phyloP scores from a whole-genome alignment of 192 early-diverging fungal genomes.

The Coemansia sp. region DNA sequence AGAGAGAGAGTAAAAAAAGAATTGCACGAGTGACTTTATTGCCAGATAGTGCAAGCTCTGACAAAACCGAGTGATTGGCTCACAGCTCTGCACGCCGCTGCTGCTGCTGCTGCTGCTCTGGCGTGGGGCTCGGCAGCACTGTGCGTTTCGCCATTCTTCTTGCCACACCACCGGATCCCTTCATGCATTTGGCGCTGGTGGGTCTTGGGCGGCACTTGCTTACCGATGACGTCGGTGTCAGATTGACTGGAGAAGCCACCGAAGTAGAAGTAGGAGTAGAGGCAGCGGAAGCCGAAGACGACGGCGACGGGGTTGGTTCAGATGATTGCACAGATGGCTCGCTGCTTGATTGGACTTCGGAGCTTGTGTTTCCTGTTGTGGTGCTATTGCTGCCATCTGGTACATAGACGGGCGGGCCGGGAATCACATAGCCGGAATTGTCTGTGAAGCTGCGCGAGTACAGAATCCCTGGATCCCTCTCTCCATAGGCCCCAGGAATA shows the following conservation, averaged over 20 bases:
- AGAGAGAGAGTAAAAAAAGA: background rate
- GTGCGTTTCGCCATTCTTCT: background rate
- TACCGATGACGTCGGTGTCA: background rate
- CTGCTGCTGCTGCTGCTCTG: background rate
- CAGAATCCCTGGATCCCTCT: slow-evolving; percentile 16
- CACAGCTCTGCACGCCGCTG: background rate
- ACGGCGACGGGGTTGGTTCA: background rate
- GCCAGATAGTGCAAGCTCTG: no score
- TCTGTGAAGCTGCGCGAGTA: slow-evolving; percentile 7
- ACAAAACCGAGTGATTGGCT: background rate
- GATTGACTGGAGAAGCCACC: background rate
- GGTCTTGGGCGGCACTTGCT: background rate
- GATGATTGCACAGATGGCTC: background rate
- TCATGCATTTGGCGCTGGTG: background rate
- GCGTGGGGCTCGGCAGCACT: no score
- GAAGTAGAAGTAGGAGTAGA: no score
- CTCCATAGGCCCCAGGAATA: slow-evolving; percentile 25
- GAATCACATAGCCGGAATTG: slow-evolving; percentile 5
- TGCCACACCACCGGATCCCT: background rate
- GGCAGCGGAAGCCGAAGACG: no score
- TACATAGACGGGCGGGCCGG: background rate
- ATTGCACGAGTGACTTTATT: background rate
- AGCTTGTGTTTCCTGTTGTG: background rate
- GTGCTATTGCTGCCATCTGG: background rate
- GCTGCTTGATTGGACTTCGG: background rate